Conservation (phyloP, 2,329 filamentous ascomycete species). For the Coniochaeta sp. region DNA sequence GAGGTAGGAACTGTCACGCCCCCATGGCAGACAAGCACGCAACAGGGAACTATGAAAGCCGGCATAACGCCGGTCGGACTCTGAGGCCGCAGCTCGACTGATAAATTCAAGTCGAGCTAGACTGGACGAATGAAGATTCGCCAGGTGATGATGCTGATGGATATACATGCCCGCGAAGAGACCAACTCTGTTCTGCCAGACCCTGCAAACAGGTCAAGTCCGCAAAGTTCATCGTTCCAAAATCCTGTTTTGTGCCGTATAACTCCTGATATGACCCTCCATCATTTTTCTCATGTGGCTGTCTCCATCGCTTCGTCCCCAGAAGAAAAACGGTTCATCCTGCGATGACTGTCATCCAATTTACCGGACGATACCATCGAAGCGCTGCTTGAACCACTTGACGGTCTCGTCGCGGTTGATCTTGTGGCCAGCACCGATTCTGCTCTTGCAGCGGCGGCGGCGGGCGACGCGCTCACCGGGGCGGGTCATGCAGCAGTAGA, state of each 20-base stretch:
- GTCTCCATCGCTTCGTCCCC: constrained; percentile 1
- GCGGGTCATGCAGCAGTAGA: constrained; percentile 99
- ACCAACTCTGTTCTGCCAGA: not conserved
- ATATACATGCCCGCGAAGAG: constrained; percentile 3
- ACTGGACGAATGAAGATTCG: not conserved
- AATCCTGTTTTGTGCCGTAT: not conserved
- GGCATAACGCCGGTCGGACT: constrained; percentile 3
- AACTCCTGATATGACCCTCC: not conserved
- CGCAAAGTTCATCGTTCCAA: not conserved
- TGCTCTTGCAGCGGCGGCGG: constrained; percentile 83
- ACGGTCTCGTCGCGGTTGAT: constrained; percentile 94
- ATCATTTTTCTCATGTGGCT: not conserved
- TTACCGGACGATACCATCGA: constrained; percentile 99
- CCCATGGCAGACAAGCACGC: not conserved
- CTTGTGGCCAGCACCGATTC: constrained; percentile 80
- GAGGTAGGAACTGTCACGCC: not conserved
- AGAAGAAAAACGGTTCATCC: not conserved
- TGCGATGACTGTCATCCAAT: constrained; percentile 21
- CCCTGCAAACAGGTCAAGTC: not conserved
- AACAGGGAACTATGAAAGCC: not conserved
- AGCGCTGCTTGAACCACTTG: constrained; percentile 89
- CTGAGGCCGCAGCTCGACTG: constrained; percentile 4
- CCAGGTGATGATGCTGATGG: constrained; percentile 1
- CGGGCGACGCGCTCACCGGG: constrained; percentile 96
- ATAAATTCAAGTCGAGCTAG: constrained; percentile 3